Evolutionary conservation across 129 eudicot genomes (phyloP), one percentile per base, ranked within the genome.

Genomic region (Escallonia rubra): DNA sequence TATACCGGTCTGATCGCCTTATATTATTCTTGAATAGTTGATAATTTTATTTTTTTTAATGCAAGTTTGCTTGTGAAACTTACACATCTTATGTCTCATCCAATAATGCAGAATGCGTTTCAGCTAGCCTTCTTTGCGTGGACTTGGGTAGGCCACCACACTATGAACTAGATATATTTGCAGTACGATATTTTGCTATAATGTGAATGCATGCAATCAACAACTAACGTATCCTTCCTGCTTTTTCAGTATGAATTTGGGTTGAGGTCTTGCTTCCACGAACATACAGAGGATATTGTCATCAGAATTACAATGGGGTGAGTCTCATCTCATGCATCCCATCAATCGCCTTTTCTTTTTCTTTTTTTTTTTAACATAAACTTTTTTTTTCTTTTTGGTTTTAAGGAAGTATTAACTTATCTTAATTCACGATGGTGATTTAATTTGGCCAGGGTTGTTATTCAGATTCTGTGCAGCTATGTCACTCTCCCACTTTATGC

Each of bases 401-500:
- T 14, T 59, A 11, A 39, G 9, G 38, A 14, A 1, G 3, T 64
- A 54, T 8, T 48, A 47, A 13, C 41, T 16, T 8, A 10, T 34
- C 48, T n/a, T 44, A 52, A 7, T 39, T 48, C n/a, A n/a, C n/a
- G n/a, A n/a, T n/a, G 52, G 10, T 40, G 23, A 7, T 69, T 23
- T 23, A 23, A 43, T 52, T 42, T 46, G 42, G 14, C 10, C 66
- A 82, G 91, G 74, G 76, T 85, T 50, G 63, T 72, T 59, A 75
- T 77, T 40, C 88, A 81, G 79, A 74, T 79, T 44, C 60, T 90
- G 10, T 83, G 88, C 83, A 86, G 97, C 68, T 86, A 86, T 43
- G 87, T 85, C 44, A 86, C 91, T 39, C 95, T 86, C 59, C 95
- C 97, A 47, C 72, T 86, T 3, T 90, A 84, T 44, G 91, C 91